Evolutionary conservation across 2,329 filamentous ascomycete species (phyloP).

Genomic region (Penicillium hesseltinei): DNA sequence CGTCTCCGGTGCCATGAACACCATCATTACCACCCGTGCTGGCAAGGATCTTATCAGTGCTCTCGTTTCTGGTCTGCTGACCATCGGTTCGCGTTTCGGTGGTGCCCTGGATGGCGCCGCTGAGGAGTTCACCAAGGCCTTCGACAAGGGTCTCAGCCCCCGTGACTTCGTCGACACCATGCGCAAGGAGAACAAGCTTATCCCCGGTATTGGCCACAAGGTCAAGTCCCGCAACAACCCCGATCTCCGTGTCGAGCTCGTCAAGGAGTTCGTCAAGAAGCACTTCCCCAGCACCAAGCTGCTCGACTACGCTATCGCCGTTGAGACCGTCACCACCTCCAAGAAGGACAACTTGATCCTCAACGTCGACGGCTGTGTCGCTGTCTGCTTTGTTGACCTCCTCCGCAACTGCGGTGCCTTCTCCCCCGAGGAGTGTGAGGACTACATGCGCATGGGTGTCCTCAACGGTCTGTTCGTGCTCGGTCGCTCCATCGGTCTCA

Average conservation of each 20-base stretch:
- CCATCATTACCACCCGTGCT: constrained; percentile 98
- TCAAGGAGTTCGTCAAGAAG: constrained; percentile 97
- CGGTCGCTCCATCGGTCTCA: constrained; percentile 94
- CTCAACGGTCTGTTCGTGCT: constrained; percentile 99
- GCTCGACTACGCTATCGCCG: constrained; percentile 96
- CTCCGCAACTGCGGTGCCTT: constrained; percentile 98
- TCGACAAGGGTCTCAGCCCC: constrained; percentile 95
- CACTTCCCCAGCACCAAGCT: constrained; percentile 98
- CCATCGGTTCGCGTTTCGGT: constrained; percentile 97
- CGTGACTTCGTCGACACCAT: constrained; percentile 99
- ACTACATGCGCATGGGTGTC: constrained; percentile 98
- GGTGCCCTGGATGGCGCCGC: constrained; percentile 96
- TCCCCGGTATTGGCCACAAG: constrained; percentile 97
- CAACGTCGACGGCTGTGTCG: constrained; percentile 97
- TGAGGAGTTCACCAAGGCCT: constrained; percentile 97
- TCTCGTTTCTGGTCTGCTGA: constrained; percentile 92
- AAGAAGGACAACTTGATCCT: constrained; percentile 99
- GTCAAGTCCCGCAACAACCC: constrained; percentile 99
- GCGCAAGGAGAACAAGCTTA: constrained; percentile 99
- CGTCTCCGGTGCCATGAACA: constrained; percentile 99
- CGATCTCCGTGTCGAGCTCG: constrained; percentile 97
- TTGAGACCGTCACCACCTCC: constrained; percentile 96
- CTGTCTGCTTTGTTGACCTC: constrained; percentile 97
- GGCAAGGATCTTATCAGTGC: constrained; percentile 98
- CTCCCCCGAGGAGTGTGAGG: constrained; percentile 92